Evolutionary conservation across 2,329 filamentous ascomycete species (phyloP), one percentile per base, ranked within the genome.

Genomic region (Pseudogymnoascus pannorum): DNA sequence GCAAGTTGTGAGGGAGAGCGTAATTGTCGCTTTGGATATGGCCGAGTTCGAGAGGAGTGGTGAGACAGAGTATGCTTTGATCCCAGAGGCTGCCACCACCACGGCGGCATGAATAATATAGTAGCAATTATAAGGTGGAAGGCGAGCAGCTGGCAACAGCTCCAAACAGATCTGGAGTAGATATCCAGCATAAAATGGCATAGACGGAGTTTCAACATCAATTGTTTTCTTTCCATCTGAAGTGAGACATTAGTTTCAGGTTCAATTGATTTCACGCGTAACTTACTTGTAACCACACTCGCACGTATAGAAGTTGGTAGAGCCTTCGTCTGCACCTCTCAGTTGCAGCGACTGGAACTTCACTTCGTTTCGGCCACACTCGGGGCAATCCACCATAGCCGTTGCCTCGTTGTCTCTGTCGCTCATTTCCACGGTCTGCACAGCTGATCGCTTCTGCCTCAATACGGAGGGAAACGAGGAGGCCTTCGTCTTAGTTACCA

Each of bases 11-110:
- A 85, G 92, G 63, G 94, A 99, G 72, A 97, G 93, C 74, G 87
- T 96, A 38, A 86, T 97, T 68, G 94, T 99, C 61, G 94, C 94
- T 48, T 80, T 99, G 67, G 94, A 99, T 75, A 99, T 99, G 91
- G 94, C 92, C 9, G 93, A 97, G 72, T 97, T 91, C 71, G 94
- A 99, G 80, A 91, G 89, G 79, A 89, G 86, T 68, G 89, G 90
- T 42, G 86, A 96, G 75, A 78, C 86, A 31, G 92, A 99, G 73
- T 99, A 99, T 79, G 94, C 94, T 54, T 82, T 96, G 70, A 87
- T 97, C 67, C 93, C 92, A 2, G 84, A 89, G 68, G 75, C 75
- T 58, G 72, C 67, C 67, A 57, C 64, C 14, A 58, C 20, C 22
- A 31, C 22, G 12, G 4, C 57, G 9, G 57, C 57, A 58, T 58